phyloP scores from a whole-genome alignment of 768 basidiomycete genomes.

The Boletellus ananas region DNA sequence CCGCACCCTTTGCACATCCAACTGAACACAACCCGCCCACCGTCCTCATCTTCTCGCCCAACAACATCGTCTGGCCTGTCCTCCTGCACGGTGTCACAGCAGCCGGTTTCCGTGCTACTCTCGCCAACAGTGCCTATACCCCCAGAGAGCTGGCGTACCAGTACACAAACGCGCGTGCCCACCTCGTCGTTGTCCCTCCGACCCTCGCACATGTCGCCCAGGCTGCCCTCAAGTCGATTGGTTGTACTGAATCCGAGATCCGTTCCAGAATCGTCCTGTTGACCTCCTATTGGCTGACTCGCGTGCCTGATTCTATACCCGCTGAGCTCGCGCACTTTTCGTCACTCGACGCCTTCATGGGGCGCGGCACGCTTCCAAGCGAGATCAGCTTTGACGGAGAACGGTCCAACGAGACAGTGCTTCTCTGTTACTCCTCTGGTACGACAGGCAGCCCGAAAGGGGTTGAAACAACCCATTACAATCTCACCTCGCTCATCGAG shows the following conservation, averaged over 20 bases:
- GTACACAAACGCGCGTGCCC: conserved; percentile 62
- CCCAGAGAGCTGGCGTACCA: conserved; percentile 68
- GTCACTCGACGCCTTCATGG: conserved; percentile 48
- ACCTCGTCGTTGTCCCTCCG: conserved; percentile 63
- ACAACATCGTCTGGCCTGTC: conserved; percentile 56
- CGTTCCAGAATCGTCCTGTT: conserved; percentile 55
- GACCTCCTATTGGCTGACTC: conserved; percentile 43
- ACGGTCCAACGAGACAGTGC: conserved; percentile 53
- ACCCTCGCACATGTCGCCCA: conserved; percentile 51
- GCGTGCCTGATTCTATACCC: conserved; percentile 27
- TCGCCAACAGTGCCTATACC: conserved; percentile 72
- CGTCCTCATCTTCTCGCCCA: conserved; percentile 64
- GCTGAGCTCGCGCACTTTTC: conserved; percentile 36
- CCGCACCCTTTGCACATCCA: conserved; percentile 42
- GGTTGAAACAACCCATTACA: conserved; percentile 64
- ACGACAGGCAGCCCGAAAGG: conserved; percentile 81
- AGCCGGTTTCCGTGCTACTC: conserved; percentile 63
- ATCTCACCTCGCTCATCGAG: conserved; percentile 57
- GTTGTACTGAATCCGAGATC: conserved; percentile 45
- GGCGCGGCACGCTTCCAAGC: conserved; percentile 41
- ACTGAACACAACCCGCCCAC: conserved; percentile 43
- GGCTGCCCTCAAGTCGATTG: conserved; percentile 52
- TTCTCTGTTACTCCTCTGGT: conserved; percentile 63
- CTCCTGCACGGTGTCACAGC: conserved; percentile 48
- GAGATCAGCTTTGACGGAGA: conserved; percentile 57